These are phyloP conservation scores for Chamaecrista fasciculata DNA, from an alignment of 306 rosid genomes.

Conservation along the genomic window DNA sequence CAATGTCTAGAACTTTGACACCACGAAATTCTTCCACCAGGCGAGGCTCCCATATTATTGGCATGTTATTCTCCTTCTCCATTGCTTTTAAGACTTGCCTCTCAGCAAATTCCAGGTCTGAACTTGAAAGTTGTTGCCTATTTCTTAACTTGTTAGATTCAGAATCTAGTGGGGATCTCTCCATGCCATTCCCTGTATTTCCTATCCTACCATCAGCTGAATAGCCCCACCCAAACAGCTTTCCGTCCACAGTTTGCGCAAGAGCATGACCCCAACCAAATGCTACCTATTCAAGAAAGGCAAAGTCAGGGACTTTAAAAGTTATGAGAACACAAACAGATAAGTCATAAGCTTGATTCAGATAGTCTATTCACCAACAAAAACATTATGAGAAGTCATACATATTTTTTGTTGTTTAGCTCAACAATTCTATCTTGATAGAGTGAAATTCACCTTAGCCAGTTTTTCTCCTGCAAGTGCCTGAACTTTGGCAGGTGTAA, in stretches of 20 bases:
- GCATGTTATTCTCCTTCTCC: constrained; percentile 75
- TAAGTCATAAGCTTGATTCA: neutral
- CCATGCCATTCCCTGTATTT: constrained; percentile 47
- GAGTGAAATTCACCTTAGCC: constrained; percentile 49
- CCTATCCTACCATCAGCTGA: constrained; percentile 85
- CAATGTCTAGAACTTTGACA: constrained; percentile 67
- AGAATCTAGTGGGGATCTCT: constrained; percentile 58
- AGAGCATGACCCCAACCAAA: constrained; percentile 98
- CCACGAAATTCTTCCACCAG: constrained; percentile 57
- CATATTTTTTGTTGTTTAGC: neutral
- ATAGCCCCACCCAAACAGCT: constrained; percentile 93
- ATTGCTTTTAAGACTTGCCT: constrained; percentile 65
- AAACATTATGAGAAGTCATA: neutral
- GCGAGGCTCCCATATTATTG: constrained; percentile 78
- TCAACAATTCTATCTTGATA: neutral
- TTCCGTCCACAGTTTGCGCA: constrained; percentile 76
- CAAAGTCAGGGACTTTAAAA: neutral
- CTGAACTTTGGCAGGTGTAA: constrained; percentile 60
- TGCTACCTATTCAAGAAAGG: constrained; percentile 56
- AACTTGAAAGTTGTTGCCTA: constrained; percentile 31
- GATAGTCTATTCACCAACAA: neutral
- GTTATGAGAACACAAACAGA: neutral
- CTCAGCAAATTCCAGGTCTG: constrained; percentile 61
- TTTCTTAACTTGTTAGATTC: neutral
- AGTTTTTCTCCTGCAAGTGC: constrained; percentile 66